phyloP scores from a whole-genome alignment of 306 rosid genomes.

The Elaeagnus macrophylla region DNA sequence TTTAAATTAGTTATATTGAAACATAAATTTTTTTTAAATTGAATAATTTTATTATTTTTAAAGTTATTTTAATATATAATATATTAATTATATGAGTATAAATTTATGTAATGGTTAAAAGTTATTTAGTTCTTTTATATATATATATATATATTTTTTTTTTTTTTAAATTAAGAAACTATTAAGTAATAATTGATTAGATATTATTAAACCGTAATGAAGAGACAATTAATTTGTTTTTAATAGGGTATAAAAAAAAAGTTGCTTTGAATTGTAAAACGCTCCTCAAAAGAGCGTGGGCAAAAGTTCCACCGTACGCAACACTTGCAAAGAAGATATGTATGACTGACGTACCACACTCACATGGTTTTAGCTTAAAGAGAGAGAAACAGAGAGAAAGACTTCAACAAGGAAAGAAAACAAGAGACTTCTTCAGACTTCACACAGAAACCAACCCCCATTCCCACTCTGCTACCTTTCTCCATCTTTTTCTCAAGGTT shows the following conservation, averaged over 20 bases:
- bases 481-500: slow-evolving; percentile 31
- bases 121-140: too few species aligned
- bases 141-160: too few species aligned
- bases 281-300: slow-evolving; percentile 28
- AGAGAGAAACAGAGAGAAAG: not conserved
- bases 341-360: slow-evolving; percentile 24
- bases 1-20: too few species aligned
- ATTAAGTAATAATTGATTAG: too few species aligned
- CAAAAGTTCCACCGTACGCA: not conserved
- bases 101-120: too few species aligned
- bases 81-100: too few species aligned
- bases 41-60: too few species aligned
- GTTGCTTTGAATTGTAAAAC: not conserved
- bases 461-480: not conserved
- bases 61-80: too few species aligned
- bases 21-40: too few species aligned
- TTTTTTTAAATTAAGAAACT: too few species aligned
- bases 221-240: not conserved
- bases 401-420: not conserved
- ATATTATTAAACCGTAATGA: not conserved
- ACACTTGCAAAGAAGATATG: slow-evolving; percentile 12
- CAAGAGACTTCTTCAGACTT: slow-evolving; percentile 8
- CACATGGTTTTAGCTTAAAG: slow-evolving; percentile 3
- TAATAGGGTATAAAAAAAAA: not conserved
- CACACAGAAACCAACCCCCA: slow-evolving; percentile 13